Evolutionary conservation across 2,329 filamentous ascomycete genomes (phyloP), one percentile per base, ranked within the genome.

Genomic region (Penicillium vulpinum): DNA sequence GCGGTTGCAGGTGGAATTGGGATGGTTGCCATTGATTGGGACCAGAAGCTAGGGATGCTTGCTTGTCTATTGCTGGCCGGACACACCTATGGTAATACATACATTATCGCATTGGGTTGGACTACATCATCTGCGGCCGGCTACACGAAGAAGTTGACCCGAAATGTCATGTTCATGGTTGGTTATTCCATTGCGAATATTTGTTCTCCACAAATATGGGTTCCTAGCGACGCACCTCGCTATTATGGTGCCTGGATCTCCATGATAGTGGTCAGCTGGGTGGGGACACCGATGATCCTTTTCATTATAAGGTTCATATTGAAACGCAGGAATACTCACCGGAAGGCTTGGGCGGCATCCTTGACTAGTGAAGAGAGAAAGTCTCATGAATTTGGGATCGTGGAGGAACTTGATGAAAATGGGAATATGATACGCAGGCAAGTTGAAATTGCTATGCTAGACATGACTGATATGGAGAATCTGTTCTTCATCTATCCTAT

Each of bases 381-480:
- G 41, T 11, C 24, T 33, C 29, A 46, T 5, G 44, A 51, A 24
- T 58, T 56, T 24, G 66, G 61, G 35, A 62, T 43, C 11, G 65
- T 71, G 1, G 67, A 73, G 47, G 61, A 74, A 28, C 57, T 71
- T 36, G 72, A 74, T 50, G 69, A 73, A 24, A 60, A 56, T 38
- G 74, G 75, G 0, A 45, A 62, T 21, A 26, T 67, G 6, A 63
- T 73, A 11, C 60, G 64, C 31, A 63, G 60, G 10, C 69, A 73
- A 56, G 75, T 74, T 5, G 70, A 75, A 24, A 59, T 77, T 33
- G 67, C 75, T 5, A 35, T 58, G 38, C 29, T 60, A 56, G 71
- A 77, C 41, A 53, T 77, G 44, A 77, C 74, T 2, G 76, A 78
- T 49, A 26, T 76, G 45, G 71, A 78, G 53, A 78, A 77, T 47